Evolutionary conservation across 148 eudicot genomes (phyloP), one percentile per base, ranked within the genome.

Genomic region (Rhododendron ovatum): DNA sequence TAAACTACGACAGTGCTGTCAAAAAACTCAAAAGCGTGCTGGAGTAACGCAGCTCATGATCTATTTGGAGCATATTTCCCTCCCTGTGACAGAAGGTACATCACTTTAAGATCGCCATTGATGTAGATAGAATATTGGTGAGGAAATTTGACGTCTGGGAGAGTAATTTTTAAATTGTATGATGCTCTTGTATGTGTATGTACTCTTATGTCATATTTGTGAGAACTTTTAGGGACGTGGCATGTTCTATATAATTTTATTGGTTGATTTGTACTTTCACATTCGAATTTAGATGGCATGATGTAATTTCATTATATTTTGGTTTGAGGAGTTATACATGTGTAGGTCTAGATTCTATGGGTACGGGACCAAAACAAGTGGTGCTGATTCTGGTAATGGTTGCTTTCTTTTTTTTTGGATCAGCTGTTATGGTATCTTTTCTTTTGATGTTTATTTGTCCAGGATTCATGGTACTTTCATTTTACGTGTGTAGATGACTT

Each of bases 1-100:
- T 96, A 57, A 81, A 92, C 88, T 94, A 96, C 80, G 98, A 93
- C 22, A 91, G 93, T 79, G 98, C 98, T n/a, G 98, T 94, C 84
- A 93, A 95, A 88, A 88, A 86, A 89, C 88, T 96, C 76, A 94
- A 91, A 88, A 94, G 92, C 71, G 86, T 87, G 13, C 30, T 92
- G 79, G 89, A 89, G 65, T 86, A 88, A 24, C 89, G 33, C 37
- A 82, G 61, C 75, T 83, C 47, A 14, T 88, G 85, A 86, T 86
- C 59, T 81, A 24, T 65, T 33, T 7, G 35, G 20, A 22, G 50
- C 47, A 28, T 20, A 45, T 57, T 76, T 85, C 22, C 47, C 33
- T 7, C 14, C 5, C 76, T 12, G 37, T 33, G 47, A 39, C 26
- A 48, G 35, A 28, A 48, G 59, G 33, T 51, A 22, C 35, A 2